phyloP scores from a whole-genome alignment of 2,329 filamentous ascomycete genomes.

The Aspergillus sp. region DNA sequence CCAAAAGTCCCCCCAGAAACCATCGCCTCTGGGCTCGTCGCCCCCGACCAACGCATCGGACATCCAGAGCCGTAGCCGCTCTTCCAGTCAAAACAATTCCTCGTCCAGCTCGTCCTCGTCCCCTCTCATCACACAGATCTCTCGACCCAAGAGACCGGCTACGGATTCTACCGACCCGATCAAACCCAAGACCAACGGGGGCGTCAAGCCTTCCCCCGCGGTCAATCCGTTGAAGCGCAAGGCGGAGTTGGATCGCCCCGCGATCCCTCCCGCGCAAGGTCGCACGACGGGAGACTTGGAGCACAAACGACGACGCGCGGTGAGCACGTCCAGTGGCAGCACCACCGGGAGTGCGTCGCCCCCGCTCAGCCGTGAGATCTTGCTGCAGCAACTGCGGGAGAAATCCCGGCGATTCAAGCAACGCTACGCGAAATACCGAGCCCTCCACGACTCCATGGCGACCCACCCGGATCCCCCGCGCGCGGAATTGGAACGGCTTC shows the following conservation, averaged over 20 bases:
- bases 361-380: slow-evolving; percentile 35
- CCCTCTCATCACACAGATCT: slow-evolving; percentile 41
- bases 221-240: slow-evolving; percentile 43
- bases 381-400: slow-evolving; percentile 38
- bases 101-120: slow-evolving; percentile 49
- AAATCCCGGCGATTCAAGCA: slow-evolving; percentile 53
- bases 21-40: slow-evolving; percentile 61
- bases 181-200: slow-evolving; percentile 28
- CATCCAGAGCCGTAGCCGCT: slow-evolving; percentile 46
- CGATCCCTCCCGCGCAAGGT: slow-evolving; percentile 18
- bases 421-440: slow-evolving; percentile 58
- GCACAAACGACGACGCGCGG: slow-evolving; percentile 39
- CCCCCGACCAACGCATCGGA: slow-evolving; percentile 62
- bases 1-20: slow-evolving; percentile 55
- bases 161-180: slow-evolving; percentile 17
- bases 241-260: slow-evolving; percentile 32
- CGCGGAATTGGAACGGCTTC: slow-evolving; percentile 53
- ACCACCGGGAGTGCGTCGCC: slow-evolving; percentile 44
- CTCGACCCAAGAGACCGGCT: slow-evolving; percentile 26
- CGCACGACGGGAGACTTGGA: slow-evolving; percentile 40
- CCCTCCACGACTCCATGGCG: slow-evolving; percentile 51
- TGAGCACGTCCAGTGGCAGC: slow-evolving; percentile 41
- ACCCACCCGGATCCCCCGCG: slow-evolving; percentile 43
- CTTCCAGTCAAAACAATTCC: slow-evolving; percentile 42
- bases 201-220: slow-evolving; percentile 23